Evolutionary conservation across 23 red algal genomes (phyloP).

Genomic region (Pyropia haitanensis): DNA sequence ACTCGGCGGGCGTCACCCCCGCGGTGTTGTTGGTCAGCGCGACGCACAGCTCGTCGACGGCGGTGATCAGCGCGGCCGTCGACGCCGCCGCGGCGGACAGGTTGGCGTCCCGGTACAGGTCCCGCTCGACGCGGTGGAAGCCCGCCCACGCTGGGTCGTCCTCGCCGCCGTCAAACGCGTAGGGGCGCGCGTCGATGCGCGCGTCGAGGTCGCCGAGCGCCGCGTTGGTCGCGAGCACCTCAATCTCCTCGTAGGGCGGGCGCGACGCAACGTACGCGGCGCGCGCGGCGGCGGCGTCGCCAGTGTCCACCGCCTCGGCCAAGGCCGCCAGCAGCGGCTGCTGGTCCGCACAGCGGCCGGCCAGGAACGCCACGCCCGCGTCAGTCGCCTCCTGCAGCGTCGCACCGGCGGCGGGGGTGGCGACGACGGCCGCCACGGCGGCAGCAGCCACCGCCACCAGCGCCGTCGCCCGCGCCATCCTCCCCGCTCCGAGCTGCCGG

Average conservation of each 20-base stretch:
- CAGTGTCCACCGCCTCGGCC: neutral
- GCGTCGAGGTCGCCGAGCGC: neutral
- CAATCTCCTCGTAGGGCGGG: constrained; percentile 4
- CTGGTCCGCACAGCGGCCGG: neutral
- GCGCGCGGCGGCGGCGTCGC: neutral
- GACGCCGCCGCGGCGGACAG: constrained; percentile 3
- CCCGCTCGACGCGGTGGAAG: constrained; percentile 46
- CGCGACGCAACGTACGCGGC: neutral
- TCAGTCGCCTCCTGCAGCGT: neutral
- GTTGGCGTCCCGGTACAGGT: constrained; percentile 39
- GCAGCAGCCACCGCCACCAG: too few species aligned
- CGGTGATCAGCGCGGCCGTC: constrained; percentile 7
- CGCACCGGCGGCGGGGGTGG: too few species aligned
- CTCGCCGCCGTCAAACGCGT: constrained; percentile 26
- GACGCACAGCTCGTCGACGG: constrained; percentile 24
- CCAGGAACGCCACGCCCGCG: neutral
- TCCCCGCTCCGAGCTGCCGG: too few species aligned
- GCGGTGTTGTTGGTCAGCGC: constrained; percentile 4
- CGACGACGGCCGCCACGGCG: too few species aligned
- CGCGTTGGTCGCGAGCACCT: neutral
- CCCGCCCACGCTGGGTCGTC: constrained; percentile 14
- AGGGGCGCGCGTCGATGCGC: constrained; percentile 43
- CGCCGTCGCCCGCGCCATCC: too few species aligned
- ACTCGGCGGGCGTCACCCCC: constrained; percentile 2
- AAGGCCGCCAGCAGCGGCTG: neutral